Base-by-base conservation (phyloP, 2,329 filamentous ascomycete species). In the Sporothrix sp. region DNA sequence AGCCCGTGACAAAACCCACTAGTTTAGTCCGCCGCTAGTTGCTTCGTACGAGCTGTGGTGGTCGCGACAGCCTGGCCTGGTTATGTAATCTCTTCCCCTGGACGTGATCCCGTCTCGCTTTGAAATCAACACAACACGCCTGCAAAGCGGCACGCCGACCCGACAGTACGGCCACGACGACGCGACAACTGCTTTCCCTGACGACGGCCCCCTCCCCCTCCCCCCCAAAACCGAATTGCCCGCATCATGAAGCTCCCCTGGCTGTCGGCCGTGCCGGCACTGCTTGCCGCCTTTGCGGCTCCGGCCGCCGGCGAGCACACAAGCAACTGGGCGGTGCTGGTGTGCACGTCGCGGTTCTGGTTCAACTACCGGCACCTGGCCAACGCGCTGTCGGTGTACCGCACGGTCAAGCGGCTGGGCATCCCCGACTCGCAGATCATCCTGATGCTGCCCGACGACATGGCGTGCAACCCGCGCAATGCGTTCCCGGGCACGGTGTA, bases 391-490 rank as follows among this genome's bases (percentile, higher is more conserved):
- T 96, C 91, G 53, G 82, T 98, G 57, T 98, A 98, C 71, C 87
- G 93, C 52, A 98, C 93, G 52, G 93, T 98, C 56, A 98, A 98
- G 72, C 87, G 93, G 11, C 82, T 98, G 33, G 93, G 93, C 43
- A 98, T 98, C 54, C 93, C 93, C 32, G 93, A 98, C 69, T 95
- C 88, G 47, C 93, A 98, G 66, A 98, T 98, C 69, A 97, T 98
- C 65, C 85, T 98, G 58, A 97, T 98, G 90, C 81, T 98, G n/a
- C 93, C 93, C 20, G 93, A 98, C 67, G 93, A 98, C 71, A 97
- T 98, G 88, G 93, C 93, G 35, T 98, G 93, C 75, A 98, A 98
- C 69, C 93, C 93, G 28, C 88, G 93, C 62, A 98, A 98, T 66
- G 89, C 90, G 45, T 98, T 98, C 66, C 90, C 93, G 0, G 93